phyloP scores from a whole-genome alignment of 805 yeast species.

The Grigorovia jiainica region DNA sequence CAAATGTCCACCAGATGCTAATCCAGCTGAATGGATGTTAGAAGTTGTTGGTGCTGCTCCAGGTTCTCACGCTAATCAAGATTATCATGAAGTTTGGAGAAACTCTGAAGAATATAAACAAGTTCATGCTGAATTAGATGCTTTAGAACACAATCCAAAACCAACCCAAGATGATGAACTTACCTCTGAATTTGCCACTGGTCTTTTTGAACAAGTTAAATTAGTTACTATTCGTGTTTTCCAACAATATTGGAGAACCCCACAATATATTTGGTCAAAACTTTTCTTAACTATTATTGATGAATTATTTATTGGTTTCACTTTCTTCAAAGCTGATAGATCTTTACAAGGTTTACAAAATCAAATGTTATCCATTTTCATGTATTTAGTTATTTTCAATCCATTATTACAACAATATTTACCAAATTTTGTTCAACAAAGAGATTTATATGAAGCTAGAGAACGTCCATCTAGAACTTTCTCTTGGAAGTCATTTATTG shows the following conservation, averaged over 20 bases:
- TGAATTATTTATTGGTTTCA: constrained; percentile 63
- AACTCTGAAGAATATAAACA: constrained; percentile 52
- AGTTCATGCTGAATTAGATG: constrained; percentile 49
- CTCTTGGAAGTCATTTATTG: constrained; percentile 53
- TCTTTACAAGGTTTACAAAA: constrained; percentile 69
- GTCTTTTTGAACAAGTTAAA: constrained; percentile 32
- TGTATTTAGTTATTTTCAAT: constrained; percentile 49
- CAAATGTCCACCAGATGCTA: constrained; percentile 58
- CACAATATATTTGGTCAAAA: constrained; percentile 53
- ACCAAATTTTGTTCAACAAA: constrained; percentile 51
- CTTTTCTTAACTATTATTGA: constrained; percentile 42
- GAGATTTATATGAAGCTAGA: constrained; percentile 62
- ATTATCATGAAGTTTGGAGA: constrained; percentile 71
- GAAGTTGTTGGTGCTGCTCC: constrained; percentile 80
- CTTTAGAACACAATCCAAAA: constrained; percentile 51
- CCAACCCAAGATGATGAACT: constrained; percentile 30
- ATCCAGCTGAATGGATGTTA: constrained; percentile 94
- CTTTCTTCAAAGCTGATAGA: constrained; percentile 59
- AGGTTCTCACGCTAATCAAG: constrained; percentile 64
- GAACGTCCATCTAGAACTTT: constrained; percentile 68
- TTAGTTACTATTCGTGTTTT: constrained; percentile 46
- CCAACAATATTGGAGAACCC: constrained; percentile 63
- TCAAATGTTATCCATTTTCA: constrained; percentile 70
- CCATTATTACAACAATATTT: constrained; percentile 54
- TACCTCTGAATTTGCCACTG: constrained; percentile 38